Percentiles rank a stretch among this genome's conserved stretches.
phyloP scores from a whole-genome alignment of 768 basidiomycete genomes.

The Boletus rufocinnamomeus region DNA sequence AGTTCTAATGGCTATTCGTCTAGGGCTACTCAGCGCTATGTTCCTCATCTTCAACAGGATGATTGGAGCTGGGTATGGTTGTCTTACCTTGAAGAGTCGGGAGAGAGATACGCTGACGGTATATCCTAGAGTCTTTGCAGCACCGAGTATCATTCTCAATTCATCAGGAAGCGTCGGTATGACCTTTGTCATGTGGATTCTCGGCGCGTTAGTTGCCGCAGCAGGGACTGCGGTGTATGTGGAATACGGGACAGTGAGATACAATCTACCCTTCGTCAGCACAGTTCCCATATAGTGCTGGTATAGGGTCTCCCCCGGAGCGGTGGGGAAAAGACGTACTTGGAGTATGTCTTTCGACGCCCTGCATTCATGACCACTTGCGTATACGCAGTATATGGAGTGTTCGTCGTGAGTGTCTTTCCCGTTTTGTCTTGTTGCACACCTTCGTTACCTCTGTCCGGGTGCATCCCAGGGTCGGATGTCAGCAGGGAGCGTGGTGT shows the following conservation, averaged over 20 bases:
- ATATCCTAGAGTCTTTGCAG: constrained; percentile 61
- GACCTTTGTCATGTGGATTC: too few species aligned
- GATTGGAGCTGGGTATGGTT: constrained; percentile 68
- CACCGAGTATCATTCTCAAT: too few species aligned
- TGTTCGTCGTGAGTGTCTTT: constrained; percentile 52
- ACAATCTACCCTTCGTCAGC: background rate
- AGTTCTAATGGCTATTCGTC: background rate
- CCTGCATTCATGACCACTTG: constrained; percentile 66
- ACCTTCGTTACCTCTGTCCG: background rate
- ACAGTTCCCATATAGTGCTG: background rate
- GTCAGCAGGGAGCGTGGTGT: constrained; percentile 62
- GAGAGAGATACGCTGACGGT: constrained; percentile 1
- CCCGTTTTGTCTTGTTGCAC: background rate
- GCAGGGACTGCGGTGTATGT: too few species aligned
- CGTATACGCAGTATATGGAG: constrained; percentile 54
- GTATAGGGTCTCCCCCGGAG: constrained; percentile 63
- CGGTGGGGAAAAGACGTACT: constrained; percentile 77
- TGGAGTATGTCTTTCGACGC: constrained; percentile 66
- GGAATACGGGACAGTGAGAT: constrained; percentile 67
- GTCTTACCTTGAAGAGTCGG: background rate
- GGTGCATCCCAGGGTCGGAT: constrained; percentile 49
- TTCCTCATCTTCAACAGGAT: constrained; percentile 75
- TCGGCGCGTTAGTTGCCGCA: constrained; percentile 21
- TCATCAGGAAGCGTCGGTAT: too few species aligned
- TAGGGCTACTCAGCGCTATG: constrained; percentile 47